phyloP scores from a whole-genome alignment of 176 grass and related monocot species.

The Aegilops speltoides region DNA sequence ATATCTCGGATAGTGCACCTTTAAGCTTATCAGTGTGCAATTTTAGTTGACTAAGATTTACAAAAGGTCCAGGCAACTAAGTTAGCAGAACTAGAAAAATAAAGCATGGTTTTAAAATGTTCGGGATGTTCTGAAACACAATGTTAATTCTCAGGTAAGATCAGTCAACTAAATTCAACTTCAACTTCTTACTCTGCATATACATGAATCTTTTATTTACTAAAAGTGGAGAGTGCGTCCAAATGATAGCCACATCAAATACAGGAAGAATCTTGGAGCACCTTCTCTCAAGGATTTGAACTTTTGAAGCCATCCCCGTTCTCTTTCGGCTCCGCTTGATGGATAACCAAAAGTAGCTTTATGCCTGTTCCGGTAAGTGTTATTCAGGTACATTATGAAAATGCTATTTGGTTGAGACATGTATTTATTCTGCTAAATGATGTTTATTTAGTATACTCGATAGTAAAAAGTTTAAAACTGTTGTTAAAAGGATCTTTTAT shows the following conservation, averaged over 20 bases:
- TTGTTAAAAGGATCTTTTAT: no score
- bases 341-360: constrained; percentile 39
- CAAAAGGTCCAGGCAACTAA: no score
- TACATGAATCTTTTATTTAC: background rate
- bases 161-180: no score
- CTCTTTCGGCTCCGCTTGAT: constrained; percentile 35
- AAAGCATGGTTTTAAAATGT: background rate
- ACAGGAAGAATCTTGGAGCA: background rate
- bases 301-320: background rate
- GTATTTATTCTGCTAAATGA: background rate
- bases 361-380: background rate
- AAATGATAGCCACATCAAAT: background rate
- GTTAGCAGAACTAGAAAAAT: background rate
- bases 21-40: no score
- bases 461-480: background rate
- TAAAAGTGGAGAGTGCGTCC: background rate
- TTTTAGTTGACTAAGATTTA: no score
- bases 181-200: background rate
- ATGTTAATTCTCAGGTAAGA: background rate
- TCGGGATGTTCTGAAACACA: background rate
- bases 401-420: background rate
- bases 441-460: background rate
- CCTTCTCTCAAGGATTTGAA: background rate
- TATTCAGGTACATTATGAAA: background rate
- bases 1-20: no score